phyloP scores from a whole-genome alignment of 768 basidiomycete species.

The Peribolospora kevripleyi region DNA sequence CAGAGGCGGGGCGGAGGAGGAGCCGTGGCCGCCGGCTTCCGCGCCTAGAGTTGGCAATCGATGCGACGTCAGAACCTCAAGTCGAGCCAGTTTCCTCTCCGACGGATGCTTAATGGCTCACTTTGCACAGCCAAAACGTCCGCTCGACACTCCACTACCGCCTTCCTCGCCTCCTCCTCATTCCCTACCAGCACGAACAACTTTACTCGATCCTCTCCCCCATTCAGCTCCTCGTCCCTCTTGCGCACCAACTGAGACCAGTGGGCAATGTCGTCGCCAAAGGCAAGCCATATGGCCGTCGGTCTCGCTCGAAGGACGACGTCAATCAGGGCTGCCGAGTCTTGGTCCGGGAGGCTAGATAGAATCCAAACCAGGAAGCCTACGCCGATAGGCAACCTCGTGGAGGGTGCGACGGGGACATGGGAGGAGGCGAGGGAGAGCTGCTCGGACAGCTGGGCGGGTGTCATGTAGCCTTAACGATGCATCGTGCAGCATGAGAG shows the following conservation, averaged over 20 bases:
- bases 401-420: too few species aligned
- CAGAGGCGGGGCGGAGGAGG: slow-evolving; percentile 25
- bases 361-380: slow-evolving; percentile 52
- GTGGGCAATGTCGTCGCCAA: slow-evolving; percentile 32
- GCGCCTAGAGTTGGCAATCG: slow-evolving; percentile 26
- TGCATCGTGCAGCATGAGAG: too few species aligned
- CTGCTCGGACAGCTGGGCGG: too few species aligned
- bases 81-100: neutral
- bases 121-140: slow-evolving; percentile 61
- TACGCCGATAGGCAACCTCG: slow-evolving; percentile 27
- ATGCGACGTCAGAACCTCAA: slow-evolving; percentile 3
- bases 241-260: slow-evolving; percentile 38
- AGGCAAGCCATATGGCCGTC: slow-evolving; percentile 46
- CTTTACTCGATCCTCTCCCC: neutral
- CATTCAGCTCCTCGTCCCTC: neutral
- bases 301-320: neutral
- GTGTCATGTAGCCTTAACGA: too few species aligned
- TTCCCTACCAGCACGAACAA: slow-evolving; percentile 42
- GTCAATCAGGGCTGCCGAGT: neutral
- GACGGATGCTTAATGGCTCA: slow-evolving; percentile 14
- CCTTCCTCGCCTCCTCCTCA: slow-evolving; percentile 34
- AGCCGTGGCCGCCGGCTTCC: slow-evolving; percentile 57
- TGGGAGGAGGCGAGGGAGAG: too few species aligned
- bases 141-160: slow-evolving; percentile 34
- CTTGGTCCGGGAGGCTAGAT: slow-evolving; percentile 18